phyloP scores from a whole-genome alignment of 108 stramenopile species.

The Skeletonema grethae region DNA sequence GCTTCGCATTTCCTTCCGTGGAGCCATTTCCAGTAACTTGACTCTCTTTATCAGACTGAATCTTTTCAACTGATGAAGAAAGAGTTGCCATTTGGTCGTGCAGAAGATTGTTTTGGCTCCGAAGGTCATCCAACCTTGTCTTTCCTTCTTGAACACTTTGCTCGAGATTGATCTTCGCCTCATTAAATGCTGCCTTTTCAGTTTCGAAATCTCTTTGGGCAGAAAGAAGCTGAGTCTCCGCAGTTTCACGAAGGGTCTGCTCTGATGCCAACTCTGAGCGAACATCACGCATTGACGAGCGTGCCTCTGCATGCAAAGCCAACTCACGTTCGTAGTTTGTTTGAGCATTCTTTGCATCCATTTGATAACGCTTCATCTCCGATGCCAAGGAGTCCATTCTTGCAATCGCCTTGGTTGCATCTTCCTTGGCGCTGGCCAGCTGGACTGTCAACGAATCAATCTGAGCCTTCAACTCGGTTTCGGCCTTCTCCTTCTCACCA shows the following conservation, averaged over 20 bases:
- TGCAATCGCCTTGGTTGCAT: conserved; percentile 53
- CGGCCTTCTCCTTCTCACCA: conserved; percentile 69
- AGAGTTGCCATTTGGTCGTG: conserved; percentile 80
- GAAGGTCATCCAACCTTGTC: conserved; percentile 57
- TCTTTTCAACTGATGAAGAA: conserved; percentile 62
- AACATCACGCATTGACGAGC: conserved; percentile 66
- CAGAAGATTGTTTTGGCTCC: conserved; percentile 74
- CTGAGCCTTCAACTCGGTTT: conserved; percentile 56
- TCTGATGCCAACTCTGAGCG: conserved; percentile 65
- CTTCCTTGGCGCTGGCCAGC: conserved; percentile 48
- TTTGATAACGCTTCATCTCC: conserved; percentile 59
- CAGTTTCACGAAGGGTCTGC: conserved; percentile 47
- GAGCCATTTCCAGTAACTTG: conserved; percentile 23
- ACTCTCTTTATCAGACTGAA: conserved; percentile 44
- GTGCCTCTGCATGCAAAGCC: conserved; percentile 73
- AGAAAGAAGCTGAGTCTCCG: conserved; percentile 51
- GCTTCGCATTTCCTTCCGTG: conserved; percentile 40
- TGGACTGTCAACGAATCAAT: conserved; percentile 55
- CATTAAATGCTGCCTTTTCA: conserved; percentile 47
- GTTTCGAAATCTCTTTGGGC: conserved; percentile 57
- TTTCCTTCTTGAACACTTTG: conserved; percentile 53
- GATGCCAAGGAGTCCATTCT: conserved; percentile 49
- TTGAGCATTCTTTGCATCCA: conserved; percentile 48
- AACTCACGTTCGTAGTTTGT: conserved; percentile 87
- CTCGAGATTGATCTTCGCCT: conserved; percentile 59